Base-by-base conservation (phyloP, 2,329 filamentous ascomycete species). In the Diplocarpon mali region DNA sequence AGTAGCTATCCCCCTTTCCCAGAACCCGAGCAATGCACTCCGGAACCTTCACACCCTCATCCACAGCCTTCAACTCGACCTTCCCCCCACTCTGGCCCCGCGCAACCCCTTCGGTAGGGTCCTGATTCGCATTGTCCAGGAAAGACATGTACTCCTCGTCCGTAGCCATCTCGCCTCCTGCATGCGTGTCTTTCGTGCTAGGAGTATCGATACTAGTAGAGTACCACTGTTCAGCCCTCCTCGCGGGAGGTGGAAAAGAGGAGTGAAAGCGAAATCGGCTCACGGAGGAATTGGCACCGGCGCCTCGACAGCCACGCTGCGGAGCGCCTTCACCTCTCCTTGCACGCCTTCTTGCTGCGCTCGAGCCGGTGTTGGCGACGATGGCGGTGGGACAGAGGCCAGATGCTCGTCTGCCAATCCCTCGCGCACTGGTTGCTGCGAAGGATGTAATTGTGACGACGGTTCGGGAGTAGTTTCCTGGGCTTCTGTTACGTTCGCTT, bases 101-200 rank as follows among this genome's bases (percentile, higher is more conserved):
- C 6, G 62, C 61, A 32, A 63, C 59, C 51, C 80, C 79, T 47
- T 78, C 73, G 61, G 78, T 80, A 14, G 83, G 80, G 60, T 88
- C 81, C 58, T 79, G 69, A 67, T 94, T 94, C 43, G 87, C 86
- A 69, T 92, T 92, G 62, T 92, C 75, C 46, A 95, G 71, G 62
- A 95, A 95, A 48, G 82, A 71, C 65, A 80, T 76, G 69, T 95
- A 95, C 50, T 84, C 83, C 49, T 84, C 78, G 70, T 95, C 87
- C 43, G 79, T 81, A 7, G 79, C 76, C 82, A 85, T 86, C 14
- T 55, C 20, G 7, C 20, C 20, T 24, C 3, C 20, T 3, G 20
- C 20, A 24, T 7, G 20, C 20, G 3, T 53, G 14, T 34, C 20
- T 30, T 13, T 32, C 38, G 7, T 31, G 12, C 4, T 17, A 15